Base-by-base conservation (phyloP, 495 filamentous ascomycete genomes). In the Rusavskia elegans region DNA sequence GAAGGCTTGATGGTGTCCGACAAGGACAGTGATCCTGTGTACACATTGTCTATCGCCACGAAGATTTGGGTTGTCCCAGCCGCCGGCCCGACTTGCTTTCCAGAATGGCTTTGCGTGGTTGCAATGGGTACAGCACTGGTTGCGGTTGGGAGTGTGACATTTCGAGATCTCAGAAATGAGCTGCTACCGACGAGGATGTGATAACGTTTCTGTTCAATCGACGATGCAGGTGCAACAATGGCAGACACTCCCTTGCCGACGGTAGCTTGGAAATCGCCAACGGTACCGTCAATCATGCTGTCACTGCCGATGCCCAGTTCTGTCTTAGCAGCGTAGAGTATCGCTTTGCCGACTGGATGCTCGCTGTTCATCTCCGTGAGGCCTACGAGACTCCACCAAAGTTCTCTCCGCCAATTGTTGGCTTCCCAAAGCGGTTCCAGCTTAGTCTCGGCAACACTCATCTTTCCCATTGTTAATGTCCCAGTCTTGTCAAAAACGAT, bases 401-500 rank as follows among this genome's bases (percentile, higher is more conserved):
- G 71, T 40, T 77, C 77, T 50, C 74, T 77, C 45, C 79, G 78
- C 76, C 76, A 81, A 29, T 82, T 77, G 45, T 76, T 80, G 37
- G 73, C 70, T 29, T 76, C 68, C 89, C 89, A 97, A 0, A 74
- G 70, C 21, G 77, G 67, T 36, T 78, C 77, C 48, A 87, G 71
- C 37, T 77, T 78, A 19, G 72, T 68, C 53, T 83, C 78, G 21
- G 85, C 80, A 25, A 97, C 89, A 54, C 75, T 88, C 92, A 99
- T 97, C 64, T 85, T 88, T 0, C 92, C 92, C 51, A 88, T 80
- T 0, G 92, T 99, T 57, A 99, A 71, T 2, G 92, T 99, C 27
- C 92, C 92, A 4, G 92, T 99, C 73, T 99, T 99, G 69, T 99
- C 92, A n/a, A 97, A 80, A n/a, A 99, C 89, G 40, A 97, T 78